phyloP scores from a whole-genome alignment of 1,139 yeast genomes.

The Candida sanyaensis region DNA sequence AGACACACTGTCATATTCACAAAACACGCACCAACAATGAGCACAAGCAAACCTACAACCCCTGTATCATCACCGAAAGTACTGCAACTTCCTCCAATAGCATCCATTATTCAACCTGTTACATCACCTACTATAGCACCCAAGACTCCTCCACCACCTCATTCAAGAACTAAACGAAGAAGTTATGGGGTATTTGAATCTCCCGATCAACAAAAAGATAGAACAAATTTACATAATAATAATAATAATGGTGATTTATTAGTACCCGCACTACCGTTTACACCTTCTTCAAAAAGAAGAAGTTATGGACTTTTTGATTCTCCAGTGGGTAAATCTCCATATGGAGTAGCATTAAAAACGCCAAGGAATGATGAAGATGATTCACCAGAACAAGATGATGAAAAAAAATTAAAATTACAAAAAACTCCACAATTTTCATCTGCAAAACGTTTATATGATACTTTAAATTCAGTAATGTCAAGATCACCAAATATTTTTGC shows the following conservation, averaged over 20 bases:
- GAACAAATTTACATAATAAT: neutral
- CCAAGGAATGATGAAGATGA: constrained; percentile 34
- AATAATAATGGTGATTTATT: neutral
- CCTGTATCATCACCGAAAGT: constrained; percentile 28
- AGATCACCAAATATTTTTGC: neutral
- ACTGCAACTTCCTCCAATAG: constrained; percentile 22
- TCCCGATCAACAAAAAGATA: constrained; percentile 26
- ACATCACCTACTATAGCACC: constrained; percentile 31
- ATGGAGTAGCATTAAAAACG: constrained; percentile 33
- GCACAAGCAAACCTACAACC: constrained; percentile 34
- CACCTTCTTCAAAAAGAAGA: constrained; percentile 42
- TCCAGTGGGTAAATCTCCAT: constrained; percentile 39
- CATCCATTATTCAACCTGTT: constrained; percentile 15
- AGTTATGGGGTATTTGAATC: constrained; percentile 29
- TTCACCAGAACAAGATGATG: constrained; percentile 16
- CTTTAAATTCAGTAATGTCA: constrained; percentile 18
- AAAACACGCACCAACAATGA: constrained; percentile 8
- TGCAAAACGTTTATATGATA: constrained; percentile 32
- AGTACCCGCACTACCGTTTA: constrained; percentile 29
- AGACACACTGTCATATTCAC: no score
- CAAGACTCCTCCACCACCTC: neutral
- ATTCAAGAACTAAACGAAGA: neutral
- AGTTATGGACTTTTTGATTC: constrained; percentile 32
- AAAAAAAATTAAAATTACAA: constrained; percentile 27
- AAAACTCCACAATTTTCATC: constrained; percentile 47